Evolutionary conservation across 805 yeast species (phyloP), one percentile per base, ranked within the genome.

Genomic region (Metschnikowia noctiluminum): DNA sequence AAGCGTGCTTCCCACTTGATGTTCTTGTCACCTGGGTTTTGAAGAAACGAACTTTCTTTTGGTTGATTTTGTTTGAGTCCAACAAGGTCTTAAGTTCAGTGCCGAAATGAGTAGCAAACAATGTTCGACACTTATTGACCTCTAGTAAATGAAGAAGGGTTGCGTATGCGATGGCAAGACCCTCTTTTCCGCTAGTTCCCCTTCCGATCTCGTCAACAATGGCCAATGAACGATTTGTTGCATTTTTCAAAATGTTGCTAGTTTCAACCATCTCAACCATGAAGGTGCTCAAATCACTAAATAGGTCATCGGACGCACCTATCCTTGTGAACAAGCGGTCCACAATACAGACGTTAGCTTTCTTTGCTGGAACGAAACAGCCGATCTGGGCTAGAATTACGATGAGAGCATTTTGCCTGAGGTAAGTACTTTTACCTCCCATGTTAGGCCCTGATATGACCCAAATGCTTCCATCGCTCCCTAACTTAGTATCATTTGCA

Each of bases 61-160:
- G 59, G 58, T 53, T 62, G 45, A 70, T 53, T 0, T 62, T 58
- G n/a, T 62, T 63, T 38, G 65, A 62, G 0, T 48, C 52, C 26
- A 73, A 55, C 15, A 85, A 59, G 0, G 61, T 52, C n/a, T 74
- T 61, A 13, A 73, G 53, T 44, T 73, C 78, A 21, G 51, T 58
- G 1, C 76, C 78, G 66, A 83, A 90, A 71, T 90, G 97, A 0
- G 97, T 90, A 1, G 97, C 96, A 73, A 90, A 90, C n/a, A 90
- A 68, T 0, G 91, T 76, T 27, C 92, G 74, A 57, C 94, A 84
- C 55, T 78, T 72, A 54, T 84, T 87, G 4, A 63, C 62, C 16
- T 68, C 63, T 12, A 80, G 55, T 46, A 90, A 65, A 59, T 82
- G 79, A 36, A 78, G 64, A 42, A 90, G 64, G 0, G 91, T 77